Conservation (phyloP, 169 alveolate species). For the Eimeria praecox region DNA sequence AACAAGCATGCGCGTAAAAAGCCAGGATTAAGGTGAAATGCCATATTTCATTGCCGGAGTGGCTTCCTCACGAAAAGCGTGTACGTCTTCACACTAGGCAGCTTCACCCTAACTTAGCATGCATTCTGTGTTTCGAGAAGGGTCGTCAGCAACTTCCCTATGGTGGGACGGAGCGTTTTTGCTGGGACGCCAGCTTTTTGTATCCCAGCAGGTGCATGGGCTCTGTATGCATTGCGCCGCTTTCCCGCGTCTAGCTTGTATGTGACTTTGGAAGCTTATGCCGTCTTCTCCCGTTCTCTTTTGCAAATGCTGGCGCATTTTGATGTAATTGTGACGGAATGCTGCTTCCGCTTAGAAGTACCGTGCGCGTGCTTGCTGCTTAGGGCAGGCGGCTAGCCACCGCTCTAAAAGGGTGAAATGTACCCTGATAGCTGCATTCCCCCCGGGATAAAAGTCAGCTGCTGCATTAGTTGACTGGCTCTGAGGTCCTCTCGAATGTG, state of each 20-base stretch:
- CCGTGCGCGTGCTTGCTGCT: not conserved
- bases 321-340: not conserved
- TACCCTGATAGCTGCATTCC: not conserved
- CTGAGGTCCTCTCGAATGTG: too few relatives aligned
- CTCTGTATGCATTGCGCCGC: not conserved
- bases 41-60: not conserved
- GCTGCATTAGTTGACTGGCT: not conserved
- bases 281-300: not conserved
- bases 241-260: constrained; percentile 2
- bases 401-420: not conserved
- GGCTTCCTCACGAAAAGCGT: not conserved
- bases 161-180: not conserved
- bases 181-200: not conserved
- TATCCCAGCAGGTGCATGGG: not conserved
- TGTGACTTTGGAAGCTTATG: not conserved
- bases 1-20: not conserved
- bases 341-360: not conserved
- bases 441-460: not conserved
- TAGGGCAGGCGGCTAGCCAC: not conserved
- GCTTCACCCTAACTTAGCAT: not conserved
- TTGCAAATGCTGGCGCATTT: not conserved
- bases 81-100: not conserved
- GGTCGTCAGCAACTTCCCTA: not conserved
- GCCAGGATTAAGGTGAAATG: not conserved
- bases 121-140: not conserved